Evolutionary conservation across 1,284 basidiomycete genomes (phyloP).

Genomic region (Moesziomyces aphidis): DNA sequence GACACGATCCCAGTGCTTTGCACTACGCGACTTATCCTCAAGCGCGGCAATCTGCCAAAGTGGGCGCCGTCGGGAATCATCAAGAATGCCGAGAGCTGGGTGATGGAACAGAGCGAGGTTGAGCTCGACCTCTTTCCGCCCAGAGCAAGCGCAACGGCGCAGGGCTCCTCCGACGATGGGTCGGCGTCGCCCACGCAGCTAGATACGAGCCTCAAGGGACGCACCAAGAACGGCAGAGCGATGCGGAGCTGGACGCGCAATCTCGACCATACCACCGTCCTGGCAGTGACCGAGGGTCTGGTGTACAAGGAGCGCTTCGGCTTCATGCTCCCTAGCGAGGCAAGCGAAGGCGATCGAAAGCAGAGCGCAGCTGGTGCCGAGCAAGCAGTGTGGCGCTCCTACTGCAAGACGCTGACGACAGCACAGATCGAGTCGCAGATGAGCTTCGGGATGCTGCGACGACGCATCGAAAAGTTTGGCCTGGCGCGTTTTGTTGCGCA

Average conservation of each 20-base stretch:
- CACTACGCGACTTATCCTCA: slow-evolving; percentile 90
- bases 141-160: slow-evolving; percentile 3
- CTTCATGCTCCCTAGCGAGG: slow-evolving; percentile 21
- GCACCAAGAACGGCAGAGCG: slow-evolving; percentile 43
- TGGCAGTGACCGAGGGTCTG: slow-evolving; percentile 63
- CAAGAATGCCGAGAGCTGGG: slow-evolving; percentile 65
- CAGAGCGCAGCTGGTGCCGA: background rate
- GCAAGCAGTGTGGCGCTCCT: slow-evolving; percentile 26
- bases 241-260: slow-evolving; percentile 67
- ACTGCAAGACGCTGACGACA: slow-evolving; percentile 46
- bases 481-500: slow-evolving; percentile 64
- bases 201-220: slow-evolving; percentile 23
- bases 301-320: slow-evolving; percentile 53
- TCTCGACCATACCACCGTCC: slow-evolving; percentile 63
- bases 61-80: slow-evolving; percentile 88
- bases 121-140: slow-evolving; percentile 57
- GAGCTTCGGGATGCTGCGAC: slow-evolving; percentile 52
- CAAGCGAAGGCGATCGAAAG: background rate
- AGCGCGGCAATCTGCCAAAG: slow-evolving; percentile 86
- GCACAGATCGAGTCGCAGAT: slow-evolving; percentile 61
- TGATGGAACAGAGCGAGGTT: slow-evolving; percentile 67
- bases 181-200: background rate
- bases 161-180: too few relatives aligned
- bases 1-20: slow-evolving; percentile 77
- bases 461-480: slow-evolving; percentile 66